Evolutionary conservation across 2,329 filamentous ascomycete species (phyloP).

Genomic region (Bretziella fagacearum): DNA sequence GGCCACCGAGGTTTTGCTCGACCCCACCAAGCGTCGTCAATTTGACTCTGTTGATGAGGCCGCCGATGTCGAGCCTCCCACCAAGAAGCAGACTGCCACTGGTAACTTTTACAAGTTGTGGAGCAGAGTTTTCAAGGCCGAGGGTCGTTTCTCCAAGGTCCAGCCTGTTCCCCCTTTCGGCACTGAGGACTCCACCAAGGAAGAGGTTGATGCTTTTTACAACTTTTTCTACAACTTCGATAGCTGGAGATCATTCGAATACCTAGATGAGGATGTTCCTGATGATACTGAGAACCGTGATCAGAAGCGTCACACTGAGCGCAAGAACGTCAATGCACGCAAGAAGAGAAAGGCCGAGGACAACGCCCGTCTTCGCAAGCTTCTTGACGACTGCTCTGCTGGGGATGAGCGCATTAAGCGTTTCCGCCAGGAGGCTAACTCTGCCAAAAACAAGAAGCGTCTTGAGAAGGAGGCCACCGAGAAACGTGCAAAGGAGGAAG

Average conservation of each 20-base stretch:
- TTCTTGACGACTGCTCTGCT: slow-evolving; percentile 73
- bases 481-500: slow-evolving; percentile 74
- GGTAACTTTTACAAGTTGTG: slow-evolving; percentile 93
- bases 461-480: slow-evolving; percentile 82
- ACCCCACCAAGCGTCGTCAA: slow-evolving; percentile 82
- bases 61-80: slow-evolving; percentile 79
- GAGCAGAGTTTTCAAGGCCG: slow-evolving; percentile 75
- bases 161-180: slow-evolving; percentile 82
- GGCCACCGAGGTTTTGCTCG: slow-evolving; percentile 80
- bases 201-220: slow-evolving; percentile 90
- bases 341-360: slow-evolving; percentile 99
- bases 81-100: slow-evolving; percentile 76
- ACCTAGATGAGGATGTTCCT: slow-evolving; percentile 95
- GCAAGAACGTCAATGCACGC: slow-evolving; percentile 93
- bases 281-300: slow-evolving; percentile 98
- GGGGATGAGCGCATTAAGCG: slow-evolving; percentile 92
- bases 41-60: slow-evolving; percentile 93
- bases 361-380: slow-evolving; percentile 70
- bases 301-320: slow-evolving; percentile 95
- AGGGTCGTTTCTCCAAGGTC: slow-evolving; percentile 79
- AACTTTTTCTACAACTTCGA: slow-evolving; percentile 99
- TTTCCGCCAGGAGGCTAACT: slow-evolving; percentile 82
- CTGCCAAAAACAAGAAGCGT: slow-evolving; percentile 90
- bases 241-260: slow-evolving; percentile 94
- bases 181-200: slow-evolving; percentile 65